Evolutionary conservation across 306 rosid genomes (phyloP).

Genomic region (Quercus berberidifolia): DNA sequence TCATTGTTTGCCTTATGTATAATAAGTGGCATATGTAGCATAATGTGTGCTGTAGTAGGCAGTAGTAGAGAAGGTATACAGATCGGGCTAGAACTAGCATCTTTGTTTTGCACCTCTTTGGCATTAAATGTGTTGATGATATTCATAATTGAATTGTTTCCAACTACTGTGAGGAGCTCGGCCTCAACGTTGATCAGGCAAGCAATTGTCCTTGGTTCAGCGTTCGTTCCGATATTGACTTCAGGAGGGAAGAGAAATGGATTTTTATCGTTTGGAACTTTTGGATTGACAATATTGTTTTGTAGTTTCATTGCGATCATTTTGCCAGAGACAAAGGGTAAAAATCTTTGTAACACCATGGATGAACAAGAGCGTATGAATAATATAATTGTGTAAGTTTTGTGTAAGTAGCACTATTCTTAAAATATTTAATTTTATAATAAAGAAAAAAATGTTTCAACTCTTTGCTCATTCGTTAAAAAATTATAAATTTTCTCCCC

Average conservation of each 20-base stretch:
- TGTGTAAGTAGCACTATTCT: too few relatives aligned
- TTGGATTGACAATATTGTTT: constrained; percentile 14
- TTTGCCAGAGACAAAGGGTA: constrained; percentile 31
- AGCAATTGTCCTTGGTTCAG: constrained; percentile 23
- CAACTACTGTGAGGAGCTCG: constrained; percentile 50
- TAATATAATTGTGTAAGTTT: background rate
- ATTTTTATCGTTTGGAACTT: constrained; percentile 17
- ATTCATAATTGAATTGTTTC: constrained; percentile 41
- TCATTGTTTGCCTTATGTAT: constrained; percentile 11
- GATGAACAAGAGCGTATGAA: constrained; percentile 28
- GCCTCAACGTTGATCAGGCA: constrained; percentile 37
- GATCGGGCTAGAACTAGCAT: constrained; percentile 24
- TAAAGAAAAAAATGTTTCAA: too few relatives aligned
- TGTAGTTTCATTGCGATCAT: constrained; percentile 3
- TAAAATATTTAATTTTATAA: too few relatives aligned
- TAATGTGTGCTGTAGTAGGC: constrained; percentile 8
- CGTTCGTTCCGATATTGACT: constrained; percentile 17
- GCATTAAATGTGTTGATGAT: constrained; percentile 31
- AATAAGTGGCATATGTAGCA: constrained; percentile 26
- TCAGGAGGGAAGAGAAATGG: constrained; percentile 30
- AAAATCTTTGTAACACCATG: constrained; percentile 36
- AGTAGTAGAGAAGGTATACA: background rate
- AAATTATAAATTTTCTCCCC: too few relatives aligned
- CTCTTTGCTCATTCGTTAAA: too few relatives aligned
- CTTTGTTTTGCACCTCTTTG: constrained; percentile 27